Base-by-base conservation (phyloP, 208 protist species). In the Phytomonas sp. region DNA sequence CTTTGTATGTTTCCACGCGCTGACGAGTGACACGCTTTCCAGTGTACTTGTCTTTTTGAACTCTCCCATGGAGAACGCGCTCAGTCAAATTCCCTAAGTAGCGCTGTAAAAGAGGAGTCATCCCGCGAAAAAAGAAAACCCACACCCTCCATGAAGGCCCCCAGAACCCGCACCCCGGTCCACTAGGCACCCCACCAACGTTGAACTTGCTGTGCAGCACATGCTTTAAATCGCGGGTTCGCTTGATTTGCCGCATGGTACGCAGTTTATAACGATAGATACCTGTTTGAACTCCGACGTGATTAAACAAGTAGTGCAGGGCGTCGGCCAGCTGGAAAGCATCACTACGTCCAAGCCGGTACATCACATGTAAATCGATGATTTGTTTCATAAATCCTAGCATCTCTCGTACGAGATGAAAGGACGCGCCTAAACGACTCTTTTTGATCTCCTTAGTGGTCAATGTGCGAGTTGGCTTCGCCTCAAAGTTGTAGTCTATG, bases 391-490 rank as follows among this genome's bases (percentile, higher is more conserved):
- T 98, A 63, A 99, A 94, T 30, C 97, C 95, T 2, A 99, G 81
- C 68, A 99, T 93, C 87, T 99, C 99, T 36, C 99, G 93, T 65
- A 98, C 97, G 29, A 99, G 78, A 90, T 99, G 99, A 78, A 99
- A 99, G 0, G 98, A 98, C 70, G 99, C 99, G 60, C 99, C 99
- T 69, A 99, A 99, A 37, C 99, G 96, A 56, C 96, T 99, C 80
- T 99, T 99, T 79, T 99, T 99, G 62, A 99, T 94, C 77, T 99
- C 99, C 85, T 99, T 99, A 6, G 99, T 99, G 20, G 99, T 99
- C 26, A 99, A 89, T 23, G 99, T 99, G 74, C 99, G 99, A 20
- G 99, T 98, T 20, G 99, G 99, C 81, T 99, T 99, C 33, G 99
- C 90, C 81, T 99, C 99, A 91, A 99, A 99, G 89, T 99, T 99